Conservation (phyloP, 2,329 filamentous ascomycete species). For the Rutstroemia sp. region DNA sequence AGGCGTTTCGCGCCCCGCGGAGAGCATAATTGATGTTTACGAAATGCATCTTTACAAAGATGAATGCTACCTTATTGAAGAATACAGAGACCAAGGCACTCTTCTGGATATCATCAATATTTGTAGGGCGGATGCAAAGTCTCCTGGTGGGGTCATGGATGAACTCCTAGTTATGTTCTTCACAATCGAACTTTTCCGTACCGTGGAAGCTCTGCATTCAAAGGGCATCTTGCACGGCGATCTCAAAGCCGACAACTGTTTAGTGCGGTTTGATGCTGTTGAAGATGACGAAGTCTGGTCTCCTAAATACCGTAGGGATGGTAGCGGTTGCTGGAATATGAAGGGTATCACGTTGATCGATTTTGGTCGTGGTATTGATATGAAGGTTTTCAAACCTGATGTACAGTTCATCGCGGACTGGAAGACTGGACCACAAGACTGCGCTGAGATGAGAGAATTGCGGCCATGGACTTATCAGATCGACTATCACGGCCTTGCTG, state of each 20-base stretch:
- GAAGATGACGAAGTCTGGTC: conserved; percentile 41
- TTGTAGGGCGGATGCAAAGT: conserved; percentile 60
- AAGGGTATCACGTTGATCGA: conserved; percentile 87
- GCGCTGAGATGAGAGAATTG: conserved; percentile 89
- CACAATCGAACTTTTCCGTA: conserved; percentile 81
- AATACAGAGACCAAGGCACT: conserved; percentile 83
- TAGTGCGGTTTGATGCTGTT: conserved; percentile 69
- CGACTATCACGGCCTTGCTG: conserved; percentile 89
- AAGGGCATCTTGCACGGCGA: conserved; percentile 83
- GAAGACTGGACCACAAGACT: conserved; percentile 82
- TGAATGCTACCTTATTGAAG: conserved; percentile 83
- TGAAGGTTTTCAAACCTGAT: conserved; percentile 69
- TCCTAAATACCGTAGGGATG: conserved; percentile 63
- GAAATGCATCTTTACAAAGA: conserved; percentile 89
- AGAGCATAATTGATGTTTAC: conserved; percentile 75
- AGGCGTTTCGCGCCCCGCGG: conserved; percentile 62
- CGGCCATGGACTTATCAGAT: conserved; percentile 97
- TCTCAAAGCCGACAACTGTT: conserved; percentile 90
- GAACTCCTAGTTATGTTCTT: conserved; percentile 94
- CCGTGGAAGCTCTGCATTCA: conserved; percentile 76
- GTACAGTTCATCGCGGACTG: conserved; percentile 93
- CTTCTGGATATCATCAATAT: conserved; percentile 91
- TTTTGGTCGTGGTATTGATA: conserved; percentile 91
- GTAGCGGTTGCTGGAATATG: conserved; percentile 67
- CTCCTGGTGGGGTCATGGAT: conserved; percentile 64